Conservation (phyloP, 1,284 basidiomycete genomes). For the Butyriboletus appendiculatus region DNA sequence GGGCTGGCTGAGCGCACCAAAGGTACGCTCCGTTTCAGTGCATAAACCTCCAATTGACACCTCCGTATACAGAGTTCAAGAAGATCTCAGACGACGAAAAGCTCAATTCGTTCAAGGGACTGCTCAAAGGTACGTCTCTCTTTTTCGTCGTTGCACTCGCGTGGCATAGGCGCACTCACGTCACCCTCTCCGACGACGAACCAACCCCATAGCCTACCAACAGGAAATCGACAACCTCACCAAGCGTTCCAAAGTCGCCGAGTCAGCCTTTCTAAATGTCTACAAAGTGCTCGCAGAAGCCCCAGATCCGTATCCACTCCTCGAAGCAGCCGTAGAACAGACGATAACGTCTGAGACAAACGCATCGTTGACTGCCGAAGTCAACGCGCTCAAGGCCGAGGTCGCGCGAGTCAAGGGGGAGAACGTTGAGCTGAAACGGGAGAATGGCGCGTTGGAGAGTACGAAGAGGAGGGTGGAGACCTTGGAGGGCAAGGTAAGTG, state of each 20-base stretch:
- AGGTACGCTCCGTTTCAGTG: slow-evolving; percentile 48
- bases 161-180: background rate
- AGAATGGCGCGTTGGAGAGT: slow-evolving; percentile 47
- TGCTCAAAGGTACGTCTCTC: slow-evolving; percentile 70
- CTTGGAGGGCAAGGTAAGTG: slow-evolving; percentile 78
- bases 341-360: slow-evolving; percentile 71
- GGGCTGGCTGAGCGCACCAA: slow-evolving; percentile 91
- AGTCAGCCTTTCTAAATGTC: slow-evolving; percentile 91
- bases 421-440: slow-evolving; percentile 76
- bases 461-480: slow-evolving; percentile 77
- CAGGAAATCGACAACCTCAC: slow-evolving; percentile 95
- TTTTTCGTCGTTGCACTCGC: background rate
- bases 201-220: slow-evolving; percentile 76
- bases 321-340: slow-evolving; percentile 93
- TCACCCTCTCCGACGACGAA: background rate
- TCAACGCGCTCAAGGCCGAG: slow-evolving; percentile 73
- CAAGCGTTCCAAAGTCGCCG: slow-evolving; percentile 86
- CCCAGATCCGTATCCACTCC: slow-evolving; percentile 93
- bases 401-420: slow-evolving; percentile 74
- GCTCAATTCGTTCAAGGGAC: slow-evolving; percentile 78
- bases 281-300: slow-evolving; percentile 95
- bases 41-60: background rate
- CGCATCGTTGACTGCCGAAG: slow-evolving; percentile 50
- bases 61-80: slow-evolving; percentile 75
- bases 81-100: slow-evolving; percentile 89